Evolutionary conservation across 1,284 basidiomycete genomes (phyloP), one percentile per base, ranked within the genome.

Genomic region (Ustilago lituana): DNA sequence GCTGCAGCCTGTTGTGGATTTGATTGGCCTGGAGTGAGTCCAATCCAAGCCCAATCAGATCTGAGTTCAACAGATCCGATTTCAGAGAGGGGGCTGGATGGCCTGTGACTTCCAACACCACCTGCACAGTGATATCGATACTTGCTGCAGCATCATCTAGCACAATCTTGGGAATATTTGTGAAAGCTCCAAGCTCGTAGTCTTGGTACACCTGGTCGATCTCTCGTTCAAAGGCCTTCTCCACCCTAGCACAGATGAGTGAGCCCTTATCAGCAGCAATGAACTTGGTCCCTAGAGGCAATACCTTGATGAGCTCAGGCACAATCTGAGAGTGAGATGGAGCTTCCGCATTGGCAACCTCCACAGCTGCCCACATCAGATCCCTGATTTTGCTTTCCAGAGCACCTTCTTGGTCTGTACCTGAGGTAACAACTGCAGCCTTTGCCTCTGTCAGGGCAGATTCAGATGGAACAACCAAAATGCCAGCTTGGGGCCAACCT

Each of bases 21-120:
- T 86, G 82, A 1, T 85, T 85, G 9, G 86, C 86, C 61, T 87
- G 85, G 7, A 89, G 76, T 10, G 87, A 88, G 78, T 88, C 86
- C 35, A 88, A 83, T 19, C 87, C 88, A 29, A 84, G 83, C 6
- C 82, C 63, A 54, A 85, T 85, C n/a, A 82, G 15, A 47, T 67
- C 37, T n/a, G 80, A 74, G 45, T 83, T 79, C 29, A 19, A 24
- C 22, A 56, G 32, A 23, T 43, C 23, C 23, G 29, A 15, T n/a
- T 23, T 11, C 24, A 48, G 19, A 5, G 26, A 19, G 4, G 38
- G 20, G 31, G 32, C 23, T 5, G 53, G 20, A 10, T 8, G 38
- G n/a, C 78, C 67, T 11, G 83, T 66, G 17, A 43, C 27, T 10
- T 43, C 45, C 26, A 44, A 38, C 20, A 65, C 33, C 4, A 50